phyloP scores from a whole-genome alignment of 805 yeast species.

The Wickerhamiella brachini region DNA sequence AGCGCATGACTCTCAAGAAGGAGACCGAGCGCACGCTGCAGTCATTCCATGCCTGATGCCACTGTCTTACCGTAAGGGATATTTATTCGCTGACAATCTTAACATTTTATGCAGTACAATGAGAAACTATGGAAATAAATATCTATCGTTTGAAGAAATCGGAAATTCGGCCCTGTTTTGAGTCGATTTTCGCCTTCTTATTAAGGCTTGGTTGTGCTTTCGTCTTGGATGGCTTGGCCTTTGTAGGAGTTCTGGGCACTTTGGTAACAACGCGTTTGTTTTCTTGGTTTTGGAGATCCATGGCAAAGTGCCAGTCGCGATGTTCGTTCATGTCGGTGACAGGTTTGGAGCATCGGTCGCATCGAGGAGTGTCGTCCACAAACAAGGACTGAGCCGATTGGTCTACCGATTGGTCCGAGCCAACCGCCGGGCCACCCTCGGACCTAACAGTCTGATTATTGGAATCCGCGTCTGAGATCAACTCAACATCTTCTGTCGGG shows the following conservation, averaged over 20 bases:
- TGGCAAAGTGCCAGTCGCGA: slow-evolving; percentile 30
- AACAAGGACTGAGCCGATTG: slow-evolving; percentile 4
- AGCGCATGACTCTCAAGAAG: slow-evolving; percentile 39
- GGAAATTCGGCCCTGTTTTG: neutral
- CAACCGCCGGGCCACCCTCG: no score
- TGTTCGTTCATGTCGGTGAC: slow-evolving; percentile 21
- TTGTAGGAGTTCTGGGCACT: neutral
- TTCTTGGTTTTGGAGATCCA: slow-evolving; percentile 15
- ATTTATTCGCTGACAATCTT: no score
- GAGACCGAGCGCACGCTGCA: slow-evolving; percentile 34
- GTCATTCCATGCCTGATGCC: slow-evolving; percentile 5
- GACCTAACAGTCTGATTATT: no score
- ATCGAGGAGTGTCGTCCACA: slow-evolving; percentile 12
- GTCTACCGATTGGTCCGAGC: no score
- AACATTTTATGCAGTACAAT: neutral
- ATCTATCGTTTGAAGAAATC: neutral
- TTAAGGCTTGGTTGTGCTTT: neutral
- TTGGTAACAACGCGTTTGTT: neutral
- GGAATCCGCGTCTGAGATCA: no score
- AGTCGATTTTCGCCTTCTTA: neutral
- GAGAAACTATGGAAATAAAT: neutral
- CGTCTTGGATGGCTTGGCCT: neutral
- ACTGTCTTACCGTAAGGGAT: no score
- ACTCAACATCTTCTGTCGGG: no score
- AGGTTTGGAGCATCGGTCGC: slow-evolving; percentile 20